A percentile compares a stretch with the other conserved stretches of the same genome.
Conservation (phyloP, 139 green algal species). For the Klebsormidium nitens region DNA sequence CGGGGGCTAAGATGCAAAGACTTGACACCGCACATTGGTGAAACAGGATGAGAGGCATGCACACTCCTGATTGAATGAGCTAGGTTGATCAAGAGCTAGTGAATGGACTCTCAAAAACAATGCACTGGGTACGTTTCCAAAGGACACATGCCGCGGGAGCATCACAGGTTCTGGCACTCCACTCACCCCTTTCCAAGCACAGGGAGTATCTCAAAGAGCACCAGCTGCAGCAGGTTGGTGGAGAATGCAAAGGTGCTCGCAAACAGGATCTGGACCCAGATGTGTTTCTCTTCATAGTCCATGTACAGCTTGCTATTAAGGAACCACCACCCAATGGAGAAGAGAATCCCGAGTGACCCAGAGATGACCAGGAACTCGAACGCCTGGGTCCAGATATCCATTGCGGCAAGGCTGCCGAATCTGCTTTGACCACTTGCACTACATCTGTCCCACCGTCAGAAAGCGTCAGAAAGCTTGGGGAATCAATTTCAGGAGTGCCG, state of each 20-base stretch:
- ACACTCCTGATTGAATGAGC: slow-evolving; percentile 4
- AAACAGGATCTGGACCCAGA: slow-evolving; percentile 64
- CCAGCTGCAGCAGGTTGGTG: slow-evolving; percentile 79
- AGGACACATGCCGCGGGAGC: too few relatives aligned
- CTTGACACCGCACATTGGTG: too few relatives aligned
- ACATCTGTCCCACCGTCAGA: too few relatives aligned
- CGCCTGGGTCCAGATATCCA: too few relatives aligned
- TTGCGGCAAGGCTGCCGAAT: too few relatives aligned
- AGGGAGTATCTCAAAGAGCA: slow-evolving; percentile 82
- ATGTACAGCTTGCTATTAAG: slow-evolving; percentile 48
- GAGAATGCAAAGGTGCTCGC: slow-evolving; percentile 79
- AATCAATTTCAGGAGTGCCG: too few relatives aligned
- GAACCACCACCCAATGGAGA: slow-evolving; percentile 56
- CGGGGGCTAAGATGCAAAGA: not conserved
- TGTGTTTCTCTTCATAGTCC: slow-evolving; percentile 43
- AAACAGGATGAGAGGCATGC: slow-evolving; percentile 11
- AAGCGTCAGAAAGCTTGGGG: too few relatives aligned
- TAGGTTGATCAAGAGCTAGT: too few relatives aligned
- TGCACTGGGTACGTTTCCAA: too few relatives aligned
- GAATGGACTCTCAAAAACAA: too few relatives aligned
- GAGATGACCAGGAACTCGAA: slow-evolving; percentile 18
- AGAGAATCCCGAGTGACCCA: slow-evolving; percentile 45
- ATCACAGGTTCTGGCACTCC: too few relatives aligned
- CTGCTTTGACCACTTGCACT: too few relatives aligned
- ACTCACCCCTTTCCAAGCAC: slow-evolving; percentile 57